These are phyloP conservation scores for Colletotrichum sp. DNA, from an alignment of 2,329 filamentous ascomycete genomes.

Conservation along the genomic window DNA sequence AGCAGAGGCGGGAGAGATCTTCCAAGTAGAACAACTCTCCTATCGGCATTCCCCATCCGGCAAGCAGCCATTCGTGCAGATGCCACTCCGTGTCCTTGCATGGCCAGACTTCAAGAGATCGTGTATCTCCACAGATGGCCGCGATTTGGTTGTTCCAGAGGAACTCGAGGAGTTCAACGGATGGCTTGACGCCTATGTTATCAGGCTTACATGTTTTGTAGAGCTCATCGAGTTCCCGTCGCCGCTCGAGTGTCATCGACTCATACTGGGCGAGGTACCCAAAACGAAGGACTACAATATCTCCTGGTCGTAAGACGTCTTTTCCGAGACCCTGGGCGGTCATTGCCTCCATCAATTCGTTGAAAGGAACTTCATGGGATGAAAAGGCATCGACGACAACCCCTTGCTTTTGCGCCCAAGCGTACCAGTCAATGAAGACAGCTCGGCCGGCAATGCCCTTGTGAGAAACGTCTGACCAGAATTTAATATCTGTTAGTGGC, in stretches of 20 bases:
- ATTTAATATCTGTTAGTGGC: background rate
- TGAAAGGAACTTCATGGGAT: conserved; percentile 23
- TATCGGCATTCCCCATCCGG: conserved; percentile 26
- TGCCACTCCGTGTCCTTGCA: conserved; percentile 25
- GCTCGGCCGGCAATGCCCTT: conserved; percentile 52
- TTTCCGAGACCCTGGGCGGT: conserved; percentile 14
- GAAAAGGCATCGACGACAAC: conserved; percentile 21
- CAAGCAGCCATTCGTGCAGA: conserved; percentile 25
- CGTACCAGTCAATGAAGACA: conserved; percentile 56
- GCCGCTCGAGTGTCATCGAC: conserved; percentile 12
- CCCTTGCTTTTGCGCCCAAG: conserved; percentile 46
- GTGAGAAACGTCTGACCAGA: background rate
- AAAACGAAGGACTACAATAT: conserved; percentile 25
- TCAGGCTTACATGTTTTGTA: conserved; percentile 18
- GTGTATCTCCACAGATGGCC: conserved; percentile 42
- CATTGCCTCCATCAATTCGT: conserved; percentile 16
- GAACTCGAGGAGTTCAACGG: conserved; percentile 38
- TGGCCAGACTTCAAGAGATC: conserved; percentile 42
- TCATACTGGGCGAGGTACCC: conserved; percentile 27
- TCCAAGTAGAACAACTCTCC: conserved; percentile 26
- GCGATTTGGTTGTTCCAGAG: conserved; percentile 47
- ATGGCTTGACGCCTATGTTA: conserved; percentile 41
- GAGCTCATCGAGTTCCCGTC: conserved; percentile 16
- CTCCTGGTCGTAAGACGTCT: conserved; percentile 2
- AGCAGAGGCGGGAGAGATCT: conserved; percentile 10